Percentiles rank a stretch among this genome's conserved stretches.
These are phyloP conservation scores for Ostreobium quekettii DNA, from an alignment of 139 green algal genomes.

Conservation along the genomic window DNA sequence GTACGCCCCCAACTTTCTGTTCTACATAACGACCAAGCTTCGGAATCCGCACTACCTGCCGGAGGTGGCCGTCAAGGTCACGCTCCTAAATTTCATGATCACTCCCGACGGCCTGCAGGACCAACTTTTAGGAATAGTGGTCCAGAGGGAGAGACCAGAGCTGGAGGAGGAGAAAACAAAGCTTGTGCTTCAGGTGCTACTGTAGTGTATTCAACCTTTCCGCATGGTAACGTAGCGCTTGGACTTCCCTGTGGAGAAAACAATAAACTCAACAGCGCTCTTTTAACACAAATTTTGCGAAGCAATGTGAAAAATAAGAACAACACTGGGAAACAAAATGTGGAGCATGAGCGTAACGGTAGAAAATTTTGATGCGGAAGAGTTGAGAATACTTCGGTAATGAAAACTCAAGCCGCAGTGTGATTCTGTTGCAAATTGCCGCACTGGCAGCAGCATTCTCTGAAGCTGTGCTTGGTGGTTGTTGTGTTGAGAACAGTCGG, in stretches of 20 bases:
- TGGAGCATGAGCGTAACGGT: too few species aligned
- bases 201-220: conserved; percentile 8
- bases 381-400: too few species aligned
- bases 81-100: conserved; percentile 78
- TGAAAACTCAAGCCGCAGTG: too few species aligned
- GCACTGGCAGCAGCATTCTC: too few species aligned
- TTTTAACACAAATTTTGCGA: too few species aligned
- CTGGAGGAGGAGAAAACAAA: conserved; percentile 74
- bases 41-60: conserved; percentile 78
- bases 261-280: too few species aligned
- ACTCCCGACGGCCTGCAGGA: conserved; percentile 71
- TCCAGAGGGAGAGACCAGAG: conserved; percentile 62
- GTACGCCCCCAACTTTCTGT: conserved; percentile 67
- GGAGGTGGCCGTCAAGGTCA: conserved; percentile 73
- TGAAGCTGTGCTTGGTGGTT: too few species aligned
- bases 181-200: conserved; percentile 53
- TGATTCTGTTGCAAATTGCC: too few species aligned
- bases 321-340: too few species aligned
- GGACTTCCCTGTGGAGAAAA: neutral
- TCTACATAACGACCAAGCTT: conserved; percentile 86
- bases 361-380: too few species aligned
- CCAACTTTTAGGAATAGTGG: conserved; percentile 70
- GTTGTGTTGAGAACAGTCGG: too few species aligned
- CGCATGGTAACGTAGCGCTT: neutral
- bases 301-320: too few species aligned